Conservation (phyloP, 2,329 filamentous ascomycete genomes). For the Arthroderma sp. region DNA sequence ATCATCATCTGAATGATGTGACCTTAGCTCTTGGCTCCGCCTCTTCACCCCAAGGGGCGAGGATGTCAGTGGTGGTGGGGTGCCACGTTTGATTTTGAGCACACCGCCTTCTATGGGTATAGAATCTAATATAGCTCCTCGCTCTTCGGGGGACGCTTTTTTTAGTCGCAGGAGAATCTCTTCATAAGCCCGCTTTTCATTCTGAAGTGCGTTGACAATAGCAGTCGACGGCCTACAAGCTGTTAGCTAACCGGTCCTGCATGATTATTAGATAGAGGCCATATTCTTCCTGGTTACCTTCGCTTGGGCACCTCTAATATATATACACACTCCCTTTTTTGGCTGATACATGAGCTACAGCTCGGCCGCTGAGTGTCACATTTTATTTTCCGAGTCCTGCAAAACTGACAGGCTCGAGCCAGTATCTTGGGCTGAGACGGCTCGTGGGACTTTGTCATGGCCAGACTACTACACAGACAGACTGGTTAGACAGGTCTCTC, state of each 20-base stretch:
- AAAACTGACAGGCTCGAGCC: constrained; percentile 23
- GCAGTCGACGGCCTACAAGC: constrained; percentile 11
- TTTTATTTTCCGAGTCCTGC: constrained; percentile 23
- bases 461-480: too few species aligned
- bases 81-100: constrained; percentile 3
- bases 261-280: background rate
- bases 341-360: constrained; percentile 21
- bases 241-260: constrained; percentile 2
- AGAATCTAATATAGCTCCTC: constrained; percentile 8
- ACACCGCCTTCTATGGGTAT: constrained; percentile 9
- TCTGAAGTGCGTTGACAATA: constrained; percentile 11
- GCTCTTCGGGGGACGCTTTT: constrained; percentile 9
- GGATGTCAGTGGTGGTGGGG: constrained; percentile 2
- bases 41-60: constrained; percentile 3
- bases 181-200: constrained; percentile 10
- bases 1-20: constrained; percentile 10
- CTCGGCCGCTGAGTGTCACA: constrained; percentile 23
- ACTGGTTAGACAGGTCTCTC: too few species aligned
- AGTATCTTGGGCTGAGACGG: constrained; percentile 11
- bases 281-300: constrained; percentile 7
- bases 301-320: constrained; percentile 11
- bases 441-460: constrained; percentile 7
- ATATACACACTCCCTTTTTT: constrained; percentile 13
- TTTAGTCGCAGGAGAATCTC: constrained; percentile 9
- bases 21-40: background rate